Base-by-base conservation (phyloP, 805 yeast genomes). In the Candida parachauliodes region DNA sequence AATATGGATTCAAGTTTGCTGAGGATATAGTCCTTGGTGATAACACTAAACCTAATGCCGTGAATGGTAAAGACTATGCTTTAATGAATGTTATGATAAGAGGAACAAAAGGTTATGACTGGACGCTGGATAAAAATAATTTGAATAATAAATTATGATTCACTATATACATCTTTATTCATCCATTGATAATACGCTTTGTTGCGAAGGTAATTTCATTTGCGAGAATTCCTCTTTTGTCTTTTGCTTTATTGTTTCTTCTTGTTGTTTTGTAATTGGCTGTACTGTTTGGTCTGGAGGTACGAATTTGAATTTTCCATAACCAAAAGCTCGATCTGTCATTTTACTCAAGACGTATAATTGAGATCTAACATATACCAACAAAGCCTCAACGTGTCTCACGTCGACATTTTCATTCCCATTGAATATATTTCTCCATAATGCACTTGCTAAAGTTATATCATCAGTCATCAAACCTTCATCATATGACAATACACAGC, bases 341-440 rank as follows among this genome's bases (percentile, higher is more conserved):
- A 88, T 77, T 57, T 81, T 81, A 55, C 83, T 83, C 52, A 93
- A 67, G 11, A 93, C 91, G 55, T 89, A 93, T 35, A 93, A 65
- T 57, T 93, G 96, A 49, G 86, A 82, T 58, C 97, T 80, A 19
- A 88, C 82, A 55, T 91, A 93, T 46, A 87, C 86, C n/a, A 89
- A 86, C 48, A 85, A 70, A 10, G 93, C 89, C 59, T 89, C 97
- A 30, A 93, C 66, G 44, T 88, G 88, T 40, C 84, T 79, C 60
- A 83, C 71, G 60, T 91, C 96, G 14, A 83, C 79, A 47, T 86
- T 79, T 29, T 79, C 77, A 59, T 85, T 81, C 40, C 93, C 95
- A 49, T 85, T 84, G 64, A 89, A 93, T 43, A 93, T 63, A 58
- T 93, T 93, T 72, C 98, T 80, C 94, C 94, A 85, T 23, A 84